phyloP scores from a whole-genome alignment of 768 basidiomycete species.

The Auriculariales sp. region DNA sequence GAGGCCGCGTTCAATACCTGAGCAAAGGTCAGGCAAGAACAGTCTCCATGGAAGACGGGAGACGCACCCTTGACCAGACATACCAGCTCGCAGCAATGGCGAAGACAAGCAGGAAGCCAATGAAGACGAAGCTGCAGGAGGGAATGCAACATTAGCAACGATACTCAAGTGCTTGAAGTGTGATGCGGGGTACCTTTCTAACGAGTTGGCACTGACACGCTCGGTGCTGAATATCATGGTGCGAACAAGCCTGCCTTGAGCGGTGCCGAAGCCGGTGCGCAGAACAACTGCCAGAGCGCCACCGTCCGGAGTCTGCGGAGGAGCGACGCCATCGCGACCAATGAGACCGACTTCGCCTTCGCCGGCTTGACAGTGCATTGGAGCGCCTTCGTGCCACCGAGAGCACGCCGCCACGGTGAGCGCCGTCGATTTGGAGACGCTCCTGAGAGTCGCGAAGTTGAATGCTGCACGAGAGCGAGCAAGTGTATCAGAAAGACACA shows the following conservation, averaged over 20 bases:
- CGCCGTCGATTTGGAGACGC: constrained; percentile 68
- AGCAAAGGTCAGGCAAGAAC: not conserved
- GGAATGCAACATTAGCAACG: no score
- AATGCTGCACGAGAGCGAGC: constrained; percentile 73
- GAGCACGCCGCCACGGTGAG: constrained; percentile 75
- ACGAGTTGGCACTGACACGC: constrained; percentile 88
- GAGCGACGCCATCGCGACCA: constrained; percentile 25
- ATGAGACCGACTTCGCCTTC: constrained; percentile 23
- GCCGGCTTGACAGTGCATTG: constrained; percentile 36
- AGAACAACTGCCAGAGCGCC: constrained; percentile 89
- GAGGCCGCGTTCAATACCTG: constrained; percentile 80
- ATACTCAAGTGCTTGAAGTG: no score
- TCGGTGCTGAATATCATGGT: constrained; percentile 99
- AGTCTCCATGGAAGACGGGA: no score
- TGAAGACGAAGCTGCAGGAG: constrained; percentile 96
- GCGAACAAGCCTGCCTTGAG: constrained; percentile 90
- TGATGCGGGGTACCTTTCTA: no score
- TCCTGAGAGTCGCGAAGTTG: constrained; percentile 66
- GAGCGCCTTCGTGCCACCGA: constrained; percentile 93
- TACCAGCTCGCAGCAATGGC: constrained; percentile 97
- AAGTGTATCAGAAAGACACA: not conserved
- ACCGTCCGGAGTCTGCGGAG: constrained; percentile 70
- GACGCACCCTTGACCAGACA: constrained; percentile 84
- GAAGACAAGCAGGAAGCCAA: constrained; percentile 93
- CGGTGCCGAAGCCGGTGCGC: constrained; percentile 92